These are phyloP conservation scores for Sisymbrium altissimum DNA, from an alignment of 345 rosid species.

Conservation along the genomic window DNA sequence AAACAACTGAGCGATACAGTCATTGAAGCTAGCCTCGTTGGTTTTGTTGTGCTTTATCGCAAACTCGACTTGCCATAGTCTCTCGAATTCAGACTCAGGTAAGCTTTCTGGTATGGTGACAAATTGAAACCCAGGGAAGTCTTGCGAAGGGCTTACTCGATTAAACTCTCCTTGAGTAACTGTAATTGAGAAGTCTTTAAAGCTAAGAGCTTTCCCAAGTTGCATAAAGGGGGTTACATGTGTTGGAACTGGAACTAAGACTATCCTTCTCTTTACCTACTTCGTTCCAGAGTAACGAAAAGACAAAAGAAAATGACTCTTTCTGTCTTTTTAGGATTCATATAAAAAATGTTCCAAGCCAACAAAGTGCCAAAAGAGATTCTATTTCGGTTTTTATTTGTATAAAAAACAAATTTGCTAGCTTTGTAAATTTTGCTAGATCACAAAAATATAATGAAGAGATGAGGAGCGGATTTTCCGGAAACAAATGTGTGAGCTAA, in stretches of 20 bases:
- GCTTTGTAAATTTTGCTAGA: no score
- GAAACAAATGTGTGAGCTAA: no score
- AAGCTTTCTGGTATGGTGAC: conserved; percentile 37
- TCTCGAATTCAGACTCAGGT: conserved; percentile 4
- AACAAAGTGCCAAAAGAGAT: no score
- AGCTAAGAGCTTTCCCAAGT: conserved; percentile 47
- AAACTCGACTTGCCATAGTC: neutral
- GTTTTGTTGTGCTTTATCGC: conserved; percentile 32
- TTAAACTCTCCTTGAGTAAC: conserved; percentile 36
- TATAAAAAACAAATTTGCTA: no score
- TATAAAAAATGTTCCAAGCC: no score
- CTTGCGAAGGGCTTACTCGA: conserved; percentile 11
- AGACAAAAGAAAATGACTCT: no score
- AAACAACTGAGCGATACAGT: conserved; percentile 9
- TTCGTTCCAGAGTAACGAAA: no score
- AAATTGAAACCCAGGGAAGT: conserved; percentile 38
- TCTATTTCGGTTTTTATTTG: no score
- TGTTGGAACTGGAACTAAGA: conserved; percentile 46
- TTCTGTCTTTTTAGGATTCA: no score
- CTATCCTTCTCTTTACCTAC: conserved; percentile 6
- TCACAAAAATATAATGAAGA: no score
- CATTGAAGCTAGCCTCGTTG: conserved; percentile 33
- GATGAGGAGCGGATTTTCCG: no score
- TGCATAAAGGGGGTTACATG: conserved; percentile 62
- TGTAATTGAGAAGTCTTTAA: conserved; percentile 53